Base-by-base conservation (phyloP, 768 basidiomycete genomes). In the Suillus americanus region DNA sequence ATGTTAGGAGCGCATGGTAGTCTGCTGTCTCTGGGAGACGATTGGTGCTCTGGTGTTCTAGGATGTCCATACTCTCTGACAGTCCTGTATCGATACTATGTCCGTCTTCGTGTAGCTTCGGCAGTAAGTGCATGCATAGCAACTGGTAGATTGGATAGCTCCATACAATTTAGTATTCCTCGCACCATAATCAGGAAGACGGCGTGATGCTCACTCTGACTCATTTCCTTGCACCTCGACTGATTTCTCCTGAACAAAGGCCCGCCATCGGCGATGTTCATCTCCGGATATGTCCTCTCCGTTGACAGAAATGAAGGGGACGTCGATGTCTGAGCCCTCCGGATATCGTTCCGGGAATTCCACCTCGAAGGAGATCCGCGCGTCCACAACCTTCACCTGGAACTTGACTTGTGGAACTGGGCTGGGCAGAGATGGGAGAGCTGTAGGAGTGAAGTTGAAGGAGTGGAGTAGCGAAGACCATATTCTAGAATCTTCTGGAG, bases 1-100 rank as follows among this genome's bases (percentile, higher is more conserved):
- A 92, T 2, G 86, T 89, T 61, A 92, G 80, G 1, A 92, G 81
- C 35, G 84, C 85, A 69, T 92, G 90, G 65, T 82, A 86, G 23
- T 43, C 64, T 38, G 46, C 63, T 59, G 50, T 38, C 56, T 48
- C 41, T 14, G 40, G 45, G 9, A 30, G 51, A 33, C 3, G 41
- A 30, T 35, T 33, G 37, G 3, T 5, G 9, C 25, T 25, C 37
- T 56, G 54, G 5, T 35, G 3, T 14, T 33, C 50, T 2, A 25
- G 2, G 16, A n/a, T 5, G 33, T 45, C n/a, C 43, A 38, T 30
- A 40, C 18, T 6, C 50, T 33, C 16, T 4, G 37, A 38, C 45
- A 13, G 64, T 35, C 41, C 55, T 37, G 62, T 43, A 45, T 59
- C 50, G 23, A 28, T 38, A 23, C 14, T 50, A 35, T 25, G 71